A percentile compares a stretch with the other conserved stretches of the same genome.
Conservation (phyloP, 164 flowering plant genomes). For the Santalum album region DNA sequence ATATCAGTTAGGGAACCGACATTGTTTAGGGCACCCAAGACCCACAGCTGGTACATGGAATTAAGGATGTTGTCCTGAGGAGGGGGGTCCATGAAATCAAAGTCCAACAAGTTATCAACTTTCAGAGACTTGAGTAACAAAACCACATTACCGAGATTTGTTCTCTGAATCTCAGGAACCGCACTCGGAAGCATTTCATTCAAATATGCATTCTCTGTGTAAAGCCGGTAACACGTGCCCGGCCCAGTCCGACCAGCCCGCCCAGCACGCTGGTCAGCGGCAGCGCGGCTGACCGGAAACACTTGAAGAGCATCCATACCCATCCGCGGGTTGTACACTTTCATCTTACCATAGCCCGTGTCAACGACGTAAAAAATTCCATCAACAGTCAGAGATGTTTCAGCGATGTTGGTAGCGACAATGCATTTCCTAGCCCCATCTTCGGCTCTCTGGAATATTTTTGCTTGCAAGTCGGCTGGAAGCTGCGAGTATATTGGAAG, state of each 20-base stretch:
- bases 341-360: constrained; percentile 87
- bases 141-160: constrained; percentile 86
- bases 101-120: constrained; percentile 72
- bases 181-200: constrained; percentile 84
- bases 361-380: constrained; percentile 90
- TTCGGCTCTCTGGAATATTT: constrained; percentile 89
- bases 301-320: constrained; percentile 97
- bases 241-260: constrained; percentile 97
- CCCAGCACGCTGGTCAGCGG: constrained; percentile 91
- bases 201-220: constrained; percentile 68
- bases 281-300: constrained; percentile 82
- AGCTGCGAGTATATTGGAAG: constrained; percentile 97
- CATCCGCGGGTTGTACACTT: constrained; percentile 83
- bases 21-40: constrained; percentile 78
- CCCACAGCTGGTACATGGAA: constrained; percentile 95
- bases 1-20: constrained; percentile 68
- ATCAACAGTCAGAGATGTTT: constrained; percentile 90
- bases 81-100: constrained; percentile 98
- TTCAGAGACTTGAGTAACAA: constrained; percentile 71
- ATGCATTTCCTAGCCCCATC: constrained; percentile 94
- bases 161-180: constrained; percentile 87
- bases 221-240: constrained; percentile 79
- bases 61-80: constrained; percentile 89
- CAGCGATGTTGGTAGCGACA: constrained; percentile 98
- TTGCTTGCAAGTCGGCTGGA: constrained; percentile 93